Evolutionary conservation across 345 rosid genomes (phyloP).

Genomic region (Populus nigra): DNA sequence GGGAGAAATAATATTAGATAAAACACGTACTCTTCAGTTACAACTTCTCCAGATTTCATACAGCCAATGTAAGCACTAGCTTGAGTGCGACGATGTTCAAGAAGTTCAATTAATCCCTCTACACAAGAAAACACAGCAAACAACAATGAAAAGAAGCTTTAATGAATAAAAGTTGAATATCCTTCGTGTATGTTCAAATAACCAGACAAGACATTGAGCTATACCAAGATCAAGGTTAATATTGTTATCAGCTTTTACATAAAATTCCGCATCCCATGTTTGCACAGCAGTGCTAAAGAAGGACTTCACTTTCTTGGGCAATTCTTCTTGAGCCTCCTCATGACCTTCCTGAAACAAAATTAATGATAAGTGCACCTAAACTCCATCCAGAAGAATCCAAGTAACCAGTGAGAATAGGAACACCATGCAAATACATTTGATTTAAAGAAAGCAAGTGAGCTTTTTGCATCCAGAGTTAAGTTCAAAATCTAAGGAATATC

Average conservation of each 20-base stretch:
- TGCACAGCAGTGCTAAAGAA: conserved; percentile 87
- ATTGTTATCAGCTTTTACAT: conserved; percentile 80
- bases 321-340: conserved; percentile 92
- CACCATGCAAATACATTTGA: background rate
- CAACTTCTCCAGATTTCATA: conserved; percentile 96
- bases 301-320: conserved; percentile 78
- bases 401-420: background rate
- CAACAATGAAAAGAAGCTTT: background rate
- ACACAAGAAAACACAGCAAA: conserved; percentile 15
- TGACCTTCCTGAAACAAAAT: conserved; percentile 66
- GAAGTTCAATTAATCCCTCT: conserved; percentile 81
- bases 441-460: conserved; percentile 6
- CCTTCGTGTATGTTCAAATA: conserved; percentile 6
- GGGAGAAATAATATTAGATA: conserved; percentile 10
- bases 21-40: conserved; percentile 59
- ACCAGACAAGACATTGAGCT: conserved; percentile 14
- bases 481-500: background rate
- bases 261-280: conserved; percentile 94
- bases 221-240: conserved; percentile 82
- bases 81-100: conserved; percentile 65
- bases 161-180: conserved; percentile 12
- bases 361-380: conserved; percentile 11
- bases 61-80: conserved; percentile 84
- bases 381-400: conserved; percentile 5
- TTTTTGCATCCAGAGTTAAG: conserved; percentile 4